These are phyloP conservation scores for Lentinus brumalis DNA, from an alignment of 768 basidiomycete species.

Conservation along the genomic window DNA sequence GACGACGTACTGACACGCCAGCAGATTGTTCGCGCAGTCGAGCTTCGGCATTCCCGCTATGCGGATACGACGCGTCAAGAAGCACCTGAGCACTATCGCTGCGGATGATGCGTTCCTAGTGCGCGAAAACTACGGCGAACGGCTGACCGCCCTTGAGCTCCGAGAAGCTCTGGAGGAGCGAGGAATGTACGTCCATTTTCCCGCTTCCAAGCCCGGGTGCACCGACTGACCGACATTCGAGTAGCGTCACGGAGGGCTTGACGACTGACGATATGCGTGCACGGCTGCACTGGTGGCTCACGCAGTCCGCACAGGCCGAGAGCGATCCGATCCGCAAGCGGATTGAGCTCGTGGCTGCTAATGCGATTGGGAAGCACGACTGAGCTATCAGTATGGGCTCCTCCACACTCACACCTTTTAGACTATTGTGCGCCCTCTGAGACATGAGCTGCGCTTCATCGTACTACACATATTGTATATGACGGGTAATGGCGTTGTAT, in stretches of 20 bases:
- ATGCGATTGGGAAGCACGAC: constrained; percentile 30
- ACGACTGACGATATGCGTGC: constrained; percentile 47
- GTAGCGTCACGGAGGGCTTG: constrained; percentile 42
- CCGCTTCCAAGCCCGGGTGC: background rate
- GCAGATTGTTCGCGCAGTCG: constrained; percentile 40
- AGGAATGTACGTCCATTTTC: constrained; percentile 60
- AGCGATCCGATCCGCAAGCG: constrained; percentile 49
- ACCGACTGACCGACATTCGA: background rate
- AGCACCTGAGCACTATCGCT: constrained; percentile 43
- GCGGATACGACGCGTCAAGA: constrained; percentile 38
- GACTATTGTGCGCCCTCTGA: background rate
- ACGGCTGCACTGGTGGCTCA: constrained; percentile 66
- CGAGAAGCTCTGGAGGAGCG: constrained; percentile 72
- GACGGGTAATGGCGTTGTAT: constrained; percentile 17
- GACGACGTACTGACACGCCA: constrained; percentile 18
- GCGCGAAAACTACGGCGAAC: constrained; percentile 45
- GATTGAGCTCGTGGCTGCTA: constrained; percentile 48
- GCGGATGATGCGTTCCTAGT: constrained; percentile 67
- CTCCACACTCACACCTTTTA: background rate
- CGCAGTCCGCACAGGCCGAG: constrained; percentile 33
- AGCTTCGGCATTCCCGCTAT: constrained; percentile 40
- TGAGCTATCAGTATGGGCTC: background rate
- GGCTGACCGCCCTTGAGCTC: constrained; percentile 56
- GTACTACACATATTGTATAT: constrained; percentile 8
- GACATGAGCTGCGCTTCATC: background rate